Percentiles rank a stretch among this genome's conserved stretches.
Conservation (phyloP, 192 early-diverging fungal species). For the Coemansia biformis region DNA sequence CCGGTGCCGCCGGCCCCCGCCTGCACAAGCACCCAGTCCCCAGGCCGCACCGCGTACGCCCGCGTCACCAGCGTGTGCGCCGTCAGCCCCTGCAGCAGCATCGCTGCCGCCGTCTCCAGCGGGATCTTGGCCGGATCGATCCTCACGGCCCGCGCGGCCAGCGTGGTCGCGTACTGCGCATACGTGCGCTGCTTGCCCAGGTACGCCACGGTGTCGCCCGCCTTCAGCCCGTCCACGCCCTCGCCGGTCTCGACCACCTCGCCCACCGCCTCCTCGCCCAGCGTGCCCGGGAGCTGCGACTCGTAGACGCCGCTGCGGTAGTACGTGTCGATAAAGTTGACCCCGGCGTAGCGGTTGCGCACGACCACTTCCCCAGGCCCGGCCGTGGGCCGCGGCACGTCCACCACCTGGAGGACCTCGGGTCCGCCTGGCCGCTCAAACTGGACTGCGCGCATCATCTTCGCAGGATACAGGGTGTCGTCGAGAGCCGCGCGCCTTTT, state of each 20-base stretch:
- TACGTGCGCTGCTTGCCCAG: conserved; percentile 56
- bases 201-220: conserved; percentile 82
- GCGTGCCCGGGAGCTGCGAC: conserved; percentile 56
- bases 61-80: conserved; percentile 67
- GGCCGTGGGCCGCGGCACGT: conserved; percentile 49
- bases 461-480: background rate
- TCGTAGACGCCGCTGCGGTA: conserved; percentile 76
- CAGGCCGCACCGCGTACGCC: conserved; percentile 62
- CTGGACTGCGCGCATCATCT: conserved; percentile 47
- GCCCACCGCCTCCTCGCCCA: conserved; percentile 79
- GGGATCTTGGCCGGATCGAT: conserved; percentile 50
- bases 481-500: no score
- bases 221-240: conserved; percentile 54
- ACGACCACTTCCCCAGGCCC: conserved; percentile 62
- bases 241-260: conserved; percentile 72
- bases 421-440: conserved; percentile 54
- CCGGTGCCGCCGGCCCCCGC: conserved; percentile 92
- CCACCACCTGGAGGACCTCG: conserved; percentile 53
- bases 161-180: conserved; percentile 66
- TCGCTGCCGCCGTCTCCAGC: conserved; percentile 58
- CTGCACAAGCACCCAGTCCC: conserved; percentile 79
- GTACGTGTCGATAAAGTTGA: conserved; percentile 92
- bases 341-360: conserved; percentile 67
- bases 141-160: conserved; percentile 41
- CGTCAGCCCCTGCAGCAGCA: conserved; percentile 77